A percentile compares a stretch with the other conserved stretches of the same genome.
phyloP scores from a whole-genome alignment of 2,329 filamentous ascomycete species.

The Pestalotiopsis sp. region DNA sequence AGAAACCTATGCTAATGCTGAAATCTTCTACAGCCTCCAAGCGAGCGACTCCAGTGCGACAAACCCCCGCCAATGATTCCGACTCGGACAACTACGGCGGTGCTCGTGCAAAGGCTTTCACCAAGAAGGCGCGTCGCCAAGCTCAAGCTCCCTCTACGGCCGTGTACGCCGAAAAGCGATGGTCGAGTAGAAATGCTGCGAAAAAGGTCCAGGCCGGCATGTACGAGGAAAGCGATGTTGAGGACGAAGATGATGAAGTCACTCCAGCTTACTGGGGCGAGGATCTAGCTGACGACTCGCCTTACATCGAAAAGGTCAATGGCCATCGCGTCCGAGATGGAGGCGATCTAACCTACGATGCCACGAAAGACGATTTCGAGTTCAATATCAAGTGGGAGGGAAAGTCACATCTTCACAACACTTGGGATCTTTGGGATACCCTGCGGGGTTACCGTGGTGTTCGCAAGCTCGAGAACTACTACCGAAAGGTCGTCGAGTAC shows the following conservation, averaged over 20 bases:
- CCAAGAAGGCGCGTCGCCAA: slow-evolving; percentile 78
- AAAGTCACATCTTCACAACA: slow-evolving; percentile 92
- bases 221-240: slow-evolving; percentile 70
- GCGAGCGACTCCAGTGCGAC: slow-evolving; percentile 56
- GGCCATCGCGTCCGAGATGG: slow-evolving; percentile 81
- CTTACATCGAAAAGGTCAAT: slow-evolving; percentile 88
- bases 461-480: slow-evolving; percentile 94
- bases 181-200: slow-evolving; percentile 84
- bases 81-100: slow-evolving; percentile 81
- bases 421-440: slow-evolving; percentile 82
- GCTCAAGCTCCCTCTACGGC: slow-evolving; percentile 66
- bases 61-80: slow-evolving; percentile 61
- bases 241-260: slow-evolving; percentile 66
- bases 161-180: slow-evolving; percentile 79
- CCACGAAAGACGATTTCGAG: slow-evolving; percentile 77
- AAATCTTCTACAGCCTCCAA: slow-evolving; percentile 55
- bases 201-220: slow-evolving; percentile 63
- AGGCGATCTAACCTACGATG: slow-evolving; percentile 58
- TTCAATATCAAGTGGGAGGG: slow-evolving; percentile 97
- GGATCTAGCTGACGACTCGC: slow-evolving; percentile 74
- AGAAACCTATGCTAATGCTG: slow-evolving; percentile 8
- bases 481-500: slow-evolving; percentile 77
- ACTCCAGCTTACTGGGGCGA: slow-evolving; percentile 73
- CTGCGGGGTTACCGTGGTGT: slow-evolving; percentile 80
- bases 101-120: slow-evolving; percentile 67